Conservation (phyloP, 2,329 filamentous ascomycete genomes). For the Neocatenulostroma microsporum region DNA sequence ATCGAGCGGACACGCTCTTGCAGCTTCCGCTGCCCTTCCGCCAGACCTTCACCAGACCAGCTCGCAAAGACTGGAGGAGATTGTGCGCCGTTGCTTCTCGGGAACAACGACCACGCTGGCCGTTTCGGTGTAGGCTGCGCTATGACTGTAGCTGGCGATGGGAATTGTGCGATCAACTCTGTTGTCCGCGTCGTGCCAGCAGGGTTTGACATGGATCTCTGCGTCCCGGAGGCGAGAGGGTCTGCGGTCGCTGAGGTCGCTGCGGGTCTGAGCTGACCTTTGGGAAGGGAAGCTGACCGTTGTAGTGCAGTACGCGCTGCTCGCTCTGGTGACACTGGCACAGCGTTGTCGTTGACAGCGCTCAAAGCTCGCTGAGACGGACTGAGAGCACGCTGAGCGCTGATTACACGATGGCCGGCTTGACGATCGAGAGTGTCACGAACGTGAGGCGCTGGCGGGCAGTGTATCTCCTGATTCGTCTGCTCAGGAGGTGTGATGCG, state of each 20-base stretch:
- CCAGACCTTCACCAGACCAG: background rate
- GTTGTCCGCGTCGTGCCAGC: conserved; percentile 15
- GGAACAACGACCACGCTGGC: conserved; percentile 5
- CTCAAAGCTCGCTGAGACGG: conserved; percentile 17
- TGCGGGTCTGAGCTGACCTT: background rate
- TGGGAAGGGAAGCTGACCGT: conserved; percentile 1
- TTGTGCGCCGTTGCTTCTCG: conserved; percentile 12
- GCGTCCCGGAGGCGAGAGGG: too few species aligned
- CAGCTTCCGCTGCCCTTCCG: conserved; percentile 1
- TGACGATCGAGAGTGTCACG: background rate
- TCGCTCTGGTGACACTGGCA: conserved; percentile 18
- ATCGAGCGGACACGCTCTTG: background rate
- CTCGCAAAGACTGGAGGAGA: background rate
- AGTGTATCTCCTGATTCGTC: background rate
- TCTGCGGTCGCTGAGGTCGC: too few species aligned
- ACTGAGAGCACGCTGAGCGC: conserved; percentile 7
- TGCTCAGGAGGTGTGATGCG: background rate
- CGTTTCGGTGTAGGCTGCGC: background rate
- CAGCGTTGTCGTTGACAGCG: conserved; percentile 15
- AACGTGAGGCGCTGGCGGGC: background rate
- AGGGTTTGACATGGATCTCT: background rate
- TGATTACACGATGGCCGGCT: background rate
- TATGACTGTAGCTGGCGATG: conserved; percentile 11
- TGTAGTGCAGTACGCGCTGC: conserved; percentile 5
- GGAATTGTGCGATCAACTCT: conserved; percentile 20